Base-by-base conservation (phyloP, 1,284 basidiomycete genomes). In the Wolfiporia cocos region DNA sequence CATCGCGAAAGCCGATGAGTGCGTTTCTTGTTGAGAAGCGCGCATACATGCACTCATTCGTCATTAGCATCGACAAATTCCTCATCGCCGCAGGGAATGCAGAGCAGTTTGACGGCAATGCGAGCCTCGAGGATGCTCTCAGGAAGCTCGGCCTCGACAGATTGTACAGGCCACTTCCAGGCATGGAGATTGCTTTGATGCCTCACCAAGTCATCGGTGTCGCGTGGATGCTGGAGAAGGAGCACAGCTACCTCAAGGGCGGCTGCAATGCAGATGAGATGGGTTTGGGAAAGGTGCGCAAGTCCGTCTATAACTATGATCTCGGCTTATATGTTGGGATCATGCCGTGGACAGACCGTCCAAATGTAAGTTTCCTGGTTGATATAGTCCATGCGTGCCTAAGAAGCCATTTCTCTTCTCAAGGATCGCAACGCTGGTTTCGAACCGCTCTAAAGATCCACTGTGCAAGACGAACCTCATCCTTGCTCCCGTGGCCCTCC, bases 181-280 rank as follows among this genome's bases (percentile, higher is more conserved):
- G 78, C 1, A 61, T 86, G 52, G 74, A 74, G 52, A 73, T 84
- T 19, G 68, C 71, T 3, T 61, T 87, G 19, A 59, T 87, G 39
- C 71, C 76, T 11, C 83, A 86, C 57, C 85, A 88, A 56, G 64
- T 73, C n/a, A 84, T 87, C 47, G 79, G 84, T 2, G 80, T 85
- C n/a, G 68, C 71, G 32, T 86, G 83, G 82, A 81, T 76, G 76
- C 44, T 79, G 10, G 63, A 73, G 15, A 73, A 77, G 55, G 78
- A 81, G 54, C 52, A 42, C 24, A 62, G 63, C 14, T 59, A 67
- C 23, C 62, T 74, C 44, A 69, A 61, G 49, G 79, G 80, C 48
- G 89, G 89, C 29, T 34, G 29, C 41, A 12, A 41, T 42, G 79
- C 76, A 18, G 91, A 95, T 59, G 91, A 95, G 57, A 93, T 94